Evolutionary conservation across 176 grass and related monocot species (phyloP), one percentile per base, ranked within the genome.

Genomic region (Oryza glumipatula): DNA sequence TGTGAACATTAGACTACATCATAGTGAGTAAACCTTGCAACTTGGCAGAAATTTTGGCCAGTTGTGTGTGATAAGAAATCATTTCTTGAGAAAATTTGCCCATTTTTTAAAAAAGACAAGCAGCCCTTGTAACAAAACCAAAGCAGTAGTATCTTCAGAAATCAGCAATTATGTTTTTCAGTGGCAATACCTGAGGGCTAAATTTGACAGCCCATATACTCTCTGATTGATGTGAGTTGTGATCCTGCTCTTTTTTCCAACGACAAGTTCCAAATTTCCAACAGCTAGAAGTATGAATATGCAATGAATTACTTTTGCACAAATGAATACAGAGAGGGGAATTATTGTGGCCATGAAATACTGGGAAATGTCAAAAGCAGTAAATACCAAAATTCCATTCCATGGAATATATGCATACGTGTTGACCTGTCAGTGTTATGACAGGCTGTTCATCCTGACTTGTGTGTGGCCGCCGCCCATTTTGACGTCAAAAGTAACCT

Each of bases 401-500:
- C 65, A 47, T 52, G 46, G 73, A 76, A 68, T 76, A 35, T n/a
- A 7, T 68, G 19, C 12, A 56, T 14, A 21, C 52, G 65, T 70
- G 41, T 77, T 52, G 23, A 72, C 44, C 74, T 19, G 52, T 28
- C 32, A 43, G 60, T 43, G 68, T 54, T 16, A 24, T 5, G 70
- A 48, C 74, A 46, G 30, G 65, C 68, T 65, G 41, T 73, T 60
- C 56, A n/a, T 44, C 61, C 26, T 78, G 51, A 85, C 47, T 66
- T 45, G 17, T 71, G 52, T 49, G 47, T 49, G 47, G 47, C 47
- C 47, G 85, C 78, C 85, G 71, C 46, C 30, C 79, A 75, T 56
- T 68, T 81, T 81, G 78, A 87, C 36, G 64, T 45, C 7, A 68
- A 82, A 69, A 65, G 15, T 30, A 81, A n/a, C 19, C 69, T 21